Percentiles rank a stretch among this genome's conserved stretches.
Conservation (phyloP, 164 flowering plant genomes). For the Umbellularia californica region DNA sequence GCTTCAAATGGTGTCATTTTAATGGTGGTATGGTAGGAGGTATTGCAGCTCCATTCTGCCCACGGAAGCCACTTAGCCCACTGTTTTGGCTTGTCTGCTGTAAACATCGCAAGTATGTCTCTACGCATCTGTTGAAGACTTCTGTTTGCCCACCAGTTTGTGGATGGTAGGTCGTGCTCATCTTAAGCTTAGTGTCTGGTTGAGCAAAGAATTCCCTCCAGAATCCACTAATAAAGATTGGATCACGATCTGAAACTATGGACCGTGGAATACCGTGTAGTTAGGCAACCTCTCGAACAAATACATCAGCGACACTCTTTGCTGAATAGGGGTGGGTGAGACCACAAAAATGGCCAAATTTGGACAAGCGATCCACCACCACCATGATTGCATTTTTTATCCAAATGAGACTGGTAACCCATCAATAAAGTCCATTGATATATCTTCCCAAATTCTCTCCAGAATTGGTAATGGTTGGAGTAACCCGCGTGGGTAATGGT, state of each 20-base stretch:
- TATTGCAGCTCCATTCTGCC: neutral
- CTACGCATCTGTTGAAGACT: neutral
- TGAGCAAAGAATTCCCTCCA: neutral
- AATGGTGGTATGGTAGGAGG: neutral
- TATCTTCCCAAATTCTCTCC: neutral
- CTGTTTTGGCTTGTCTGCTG: neutral
- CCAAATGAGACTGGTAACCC: neutral
- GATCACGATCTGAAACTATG: conserved; percentile 1
- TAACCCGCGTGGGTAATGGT: no score
- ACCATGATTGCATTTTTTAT: neutral
- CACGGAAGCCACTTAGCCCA: neutral
- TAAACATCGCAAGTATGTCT: neutral
- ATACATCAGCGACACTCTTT: neutral
- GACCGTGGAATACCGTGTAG: neutral
- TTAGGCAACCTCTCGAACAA: neutral
- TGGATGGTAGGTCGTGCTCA: conserved; percentile 6
- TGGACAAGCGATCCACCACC: neutral
- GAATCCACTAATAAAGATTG: neutral
- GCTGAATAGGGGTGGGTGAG: neutral
- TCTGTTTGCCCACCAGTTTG: conserved; percentile 1
- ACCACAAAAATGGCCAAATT: neutral
- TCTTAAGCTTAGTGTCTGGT: neutral
- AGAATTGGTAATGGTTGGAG: neutral
- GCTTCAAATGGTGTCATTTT: conserved; percentile 1
- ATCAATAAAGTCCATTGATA: conserved; percentile 1